These are phyloP conservation scores for Amanita thiersii DNA, from an alignment of 768 basidiomycete species.

Conservation along the genomic window DNA sequence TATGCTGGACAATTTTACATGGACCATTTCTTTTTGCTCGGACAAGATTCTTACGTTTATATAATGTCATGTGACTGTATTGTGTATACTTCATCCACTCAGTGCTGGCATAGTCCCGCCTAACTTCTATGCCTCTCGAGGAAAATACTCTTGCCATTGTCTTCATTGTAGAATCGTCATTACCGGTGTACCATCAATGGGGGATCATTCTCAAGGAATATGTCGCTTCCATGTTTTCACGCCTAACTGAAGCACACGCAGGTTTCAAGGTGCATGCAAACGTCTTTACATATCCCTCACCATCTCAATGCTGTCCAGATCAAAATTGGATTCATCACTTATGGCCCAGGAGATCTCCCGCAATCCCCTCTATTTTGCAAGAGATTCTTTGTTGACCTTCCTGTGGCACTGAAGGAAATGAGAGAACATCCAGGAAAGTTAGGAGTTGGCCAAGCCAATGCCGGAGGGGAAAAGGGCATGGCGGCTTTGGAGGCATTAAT, in stretches of 20 bases:
- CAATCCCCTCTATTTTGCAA: constrained; percentile 50
- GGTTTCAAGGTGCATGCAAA: constrained; percentile 25
- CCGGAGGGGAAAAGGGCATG: constrained; percentile 44
- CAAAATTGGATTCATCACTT: constrained; percentile 49
- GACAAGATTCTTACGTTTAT: no score
- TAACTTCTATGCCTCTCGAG: no score
- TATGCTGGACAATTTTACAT: no score
- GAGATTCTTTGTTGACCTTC: constrained; percentile 44
- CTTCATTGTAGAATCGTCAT: constrained; percentile 55
- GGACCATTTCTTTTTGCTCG: no score
- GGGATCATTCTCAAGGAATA: constrained; percentile 35
- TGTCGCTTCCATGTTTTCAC: constrained; percentile 41
- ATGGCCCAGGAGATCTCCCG: constrained; percentile 48
- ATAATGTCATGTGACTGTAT: no score
- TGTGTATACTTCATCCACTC: no score
- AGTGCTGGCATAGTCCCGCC: no score
- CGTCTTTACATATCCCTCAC: neutral
- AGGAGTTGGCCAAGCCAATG: constrained; percentile 50
- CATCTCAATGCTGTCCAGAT: constrained; percentile 14
- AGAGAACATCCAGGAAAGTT: constrained; percentile 35
- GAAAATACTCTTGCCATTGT: constrained; percentile 33
- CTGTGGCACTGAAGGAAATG: constrained; percentile 33
- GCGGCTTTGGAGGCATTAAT: constrained; percentile 66
- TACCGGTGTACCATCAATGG: constrained; percentile 49
- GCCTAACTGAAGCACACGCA: constrained; percentile 36